phyloP scores from a whole-genome alignment of 345 rosid genomes.

The Syzygium aqueum region DNA sequence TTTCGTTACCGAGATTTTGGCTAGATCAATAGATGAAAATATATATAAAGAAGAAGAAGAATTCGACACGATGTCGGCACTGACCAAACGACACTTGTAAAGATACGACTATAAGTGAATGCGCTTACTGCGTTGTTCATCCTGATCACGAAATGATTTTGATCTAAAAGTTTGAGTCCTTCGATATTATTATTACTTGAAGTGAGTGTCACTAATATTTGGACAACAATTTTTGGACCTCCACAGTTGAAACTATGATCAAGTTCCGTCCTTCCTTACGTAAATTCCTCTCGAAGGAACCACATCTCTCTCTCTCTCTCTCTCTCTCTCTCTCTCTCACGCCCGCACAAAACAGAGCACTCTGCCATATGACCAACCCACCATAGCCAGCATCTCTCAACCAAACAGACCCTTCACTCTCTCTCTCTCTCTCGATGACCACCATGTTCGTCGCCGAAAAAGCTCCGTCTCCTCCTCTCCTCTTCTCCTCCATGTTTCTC shows the following conservation, averaged over 20 bases:
- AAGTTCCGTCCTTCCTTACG: conserved; percentile 38
- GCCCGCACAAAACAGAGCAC: not conserved
- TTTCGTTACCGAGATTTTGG: not conserved
- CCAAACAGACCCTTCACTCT: not conserved
- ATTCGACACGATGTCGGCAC: not conserved
- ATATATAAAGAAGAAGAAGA: not conserved
- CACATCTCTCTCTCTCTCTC: not conserved
- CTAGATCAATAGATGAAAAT: not conserved
- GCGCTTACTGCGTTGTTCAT: not conserved
- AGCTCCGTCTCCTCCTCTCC: not conserved
- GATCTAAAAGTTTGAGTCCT: not conserved
- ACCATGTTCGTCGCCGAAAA: not conserved
- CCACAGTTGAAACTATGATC: not conserved
- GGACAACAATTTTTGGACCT: not conserved
- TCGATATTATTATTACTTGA: not conserved
- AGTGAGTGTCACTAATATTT: not conserved
- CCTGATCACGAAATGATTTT: not conserved
- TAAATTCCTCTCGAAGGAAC: conserved; percentile 49
- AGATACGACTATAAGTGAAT: rapidly evolving
- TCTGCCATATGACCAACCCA: not conserved
- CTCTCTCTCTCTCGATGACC: not conserved
- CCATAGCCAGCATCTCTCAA: not conserved
- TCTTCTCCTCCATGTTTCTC: not conserved
- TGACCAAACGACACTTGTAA: rapidly evolving
- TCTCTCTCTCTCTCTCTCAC: not conserved